Evolutionary conservation across 495 filamentous ascomycete genomes (phyloP), one percentile per base, ranked within the genome.

Genomic region (Lasiosphaeria hispida): DNA sequence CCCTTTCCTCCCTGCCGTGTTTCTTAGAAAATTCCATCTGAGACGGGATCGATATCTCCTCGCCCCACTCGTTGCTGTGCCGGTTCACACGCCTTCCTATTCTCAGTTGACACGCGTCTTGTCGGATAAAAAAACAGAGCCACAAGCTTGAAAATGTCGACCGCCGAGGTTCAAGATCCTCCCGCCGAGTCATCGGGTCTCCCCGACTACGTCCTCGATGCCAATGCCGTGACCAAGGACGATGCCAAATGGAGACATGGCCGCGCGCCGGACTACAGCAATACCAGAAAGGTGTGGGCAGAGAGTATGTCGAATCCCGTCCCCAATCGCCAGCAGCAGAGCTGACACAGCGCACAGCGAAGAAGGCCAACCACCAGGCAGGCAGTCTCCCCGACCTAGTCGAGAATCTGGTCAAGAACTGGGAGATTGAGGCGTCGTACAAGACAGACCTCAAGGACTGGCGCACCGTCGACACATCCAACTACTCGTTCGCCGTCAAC

Each of bases 331-430:
- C 13, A 15, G 34, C 37, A 4, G 1, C 10, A 15, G 18, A 17
- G 34, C 53, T 61, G 13, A 63, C 48, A n/a, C 48, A 39, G 55
- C 30, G 48, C 50, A 14, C 62, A 85, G 84, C 80, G n/a, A 86
- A 84, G 62, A 75, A 66, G 7, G 70, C 66, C 56, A 71, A 66
- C 62, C 84, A 87, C 69, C 71, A 70, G 35, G 76, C 83, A n/a
- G 72, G 70, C 23, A 81, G 75, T 58, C 76, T 88, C 8, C 78
- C 80, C 7, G 62, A 75, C 53, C 76, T 88, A 1, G 83, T 88
- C 55, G 78, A 87, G 62, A 87, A 87, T 68, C 80, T 87, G 0
- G 84, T 87, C 64, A 87, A 88, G 68, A 87, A 87, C 73, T 87
- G 85, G 85, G 84, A 87, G 65, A 79, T 86, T 60, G 85, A 88